Conservation (phyloP, 78 protist species). For the Isochrysis galbana region DNA sequence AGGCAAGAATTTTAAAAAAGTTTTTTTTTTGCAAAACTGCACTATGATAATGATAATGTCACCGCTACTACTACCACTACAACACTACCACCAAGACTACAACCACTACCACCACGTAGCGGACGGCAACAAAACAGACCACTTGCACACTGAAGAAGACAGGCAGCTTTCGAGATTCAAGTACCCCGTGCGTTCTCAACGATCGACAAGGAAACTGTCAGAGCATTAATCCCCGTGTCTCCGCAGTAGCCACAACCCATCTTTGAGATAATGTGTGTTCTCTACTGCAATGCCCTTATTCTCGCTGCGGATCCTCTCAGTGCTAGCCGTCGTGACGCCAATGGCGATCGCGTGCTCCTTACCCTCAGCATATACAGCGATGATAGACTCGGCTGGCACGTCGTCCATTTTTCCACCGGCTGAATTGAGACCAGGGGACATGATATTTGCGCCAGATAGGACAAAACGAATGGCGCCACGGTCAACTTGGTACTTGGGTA, state of each 20-base stretch:
- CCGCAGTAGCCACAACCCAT: slow-evolving; percentile 62
- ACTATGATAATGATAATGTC: too few species aligned
- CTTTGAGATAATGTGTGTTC: slow-evolving; percentile 50
- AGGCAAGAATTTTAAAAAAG: too few species aligned
- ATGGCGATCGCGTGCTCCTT: slow-evolving; percentile 73
- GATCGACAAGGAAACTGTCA: too few species aligned
- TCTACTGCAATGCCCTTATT: slow-evolving; percentile 63
- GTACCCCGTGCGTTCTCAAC: not conserved
- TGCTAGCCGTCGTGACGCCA: slow-evolving; percentile 35
- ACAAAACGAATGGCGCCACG: slow-evolving; percentile 74
- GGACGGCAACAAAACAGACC: too few species aligned
- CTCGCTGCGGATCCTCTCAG: slow-evolving; percentile 26
- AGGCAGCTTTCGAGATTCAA: too few species aligned
- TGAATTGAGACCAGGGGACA: slow-evolving; percentile 80
- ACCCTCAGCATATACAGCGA: slow-evolving; percentile 61
- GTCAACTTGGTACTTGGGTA: slow-evolving; percentile 69
- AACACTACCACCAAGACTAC: too few species aligned
- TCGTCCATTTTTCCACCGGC: slow-evolving; percentile 62
- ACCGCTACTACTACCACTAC: too few species aligned
- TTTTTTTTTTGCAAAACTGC: too few species aligned
- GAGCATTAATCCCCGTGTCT: not conserved
- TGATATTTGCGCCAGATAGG: slow-evolving; percentile 74
- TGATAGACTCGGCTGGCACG: not conserved
- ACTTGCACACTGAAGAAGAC: too few species aligned
- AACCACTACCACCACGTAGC: too few species aligned